These are phyloP conservation scores for Scutellaria barbata DNA, from an alignment of 257 asterid species.

Conservation along the genomic window DNA sequence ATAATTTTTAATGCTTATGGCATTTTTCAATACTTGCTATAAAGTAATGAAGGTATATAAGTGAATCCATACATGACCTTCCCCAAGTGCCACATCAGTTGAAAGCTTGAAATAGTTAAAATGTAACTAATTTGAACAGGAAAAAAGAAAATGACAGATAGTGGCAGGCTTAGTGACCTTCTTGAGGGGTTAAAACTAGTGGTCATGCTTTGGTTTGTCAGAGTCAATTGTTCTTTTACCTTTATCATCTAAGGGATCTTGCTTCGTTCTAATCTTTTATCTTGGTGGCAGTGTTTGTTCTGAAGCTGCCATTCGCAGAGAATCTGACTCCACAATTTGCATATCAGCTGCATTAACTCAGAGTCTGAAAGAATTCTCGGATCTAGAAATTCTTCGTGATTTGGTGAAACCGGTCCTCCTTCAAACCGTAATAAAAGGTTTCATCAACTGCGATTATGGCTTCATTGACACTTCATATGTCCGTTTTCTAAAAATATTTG, in stretches of 20 bases:
- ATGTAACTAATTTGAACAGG: constrained; percentile 4
- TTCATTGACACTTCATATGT: constrained; percentile 13
- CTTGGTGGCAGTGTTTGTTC: constrained; percentile 63
- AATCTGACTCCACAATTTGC: constrained; percentile 50
- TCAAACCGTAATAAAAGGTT: constrained; percentile 81
- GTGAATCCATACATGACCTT: too few relatives aligned
- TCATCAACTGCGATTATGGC: constrained; percentile 23
- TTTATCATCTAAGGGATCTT: constrained; percentile 25
- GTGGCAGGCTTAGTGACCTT: constrained; percentile 25
- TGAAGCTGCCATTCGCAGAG: constrained; percentile 42
- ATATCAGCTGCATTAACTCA: constrained; percentile 59
- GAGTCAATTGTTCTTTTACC: constrained; percentile 2
- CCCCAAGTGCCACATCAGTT: not conserved
- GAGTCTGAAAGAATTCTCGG: constrained; percentile 36
- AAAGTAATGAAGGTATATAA: too few relatives aligned
- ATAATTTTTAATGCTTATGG: too few relatives aligned
- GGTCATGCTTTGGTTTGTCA: constrained; percentile 12
- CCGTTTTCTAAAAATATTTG: constrained; percentile 15
- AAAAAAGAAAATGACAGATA: not conserved
- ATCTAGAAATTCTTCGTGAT: constrained; percentile 61
- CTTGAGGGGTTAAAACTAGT: constrained; percentile 4
- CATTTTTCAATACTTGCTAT: too few relatives aligned
- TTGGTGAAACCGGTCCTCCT: constrained; percentile 74
- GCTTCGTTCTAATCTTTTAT: constrained; percentile 37
- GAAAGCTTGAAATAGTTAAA: not conserved